A percentile compares a stretch with the other conserved stretches of the same genome.
phyloP scores from a whole-genome alignment of 2,329 filamentous ascomycete genomes.

The Fusarium robinianum region DNA sequence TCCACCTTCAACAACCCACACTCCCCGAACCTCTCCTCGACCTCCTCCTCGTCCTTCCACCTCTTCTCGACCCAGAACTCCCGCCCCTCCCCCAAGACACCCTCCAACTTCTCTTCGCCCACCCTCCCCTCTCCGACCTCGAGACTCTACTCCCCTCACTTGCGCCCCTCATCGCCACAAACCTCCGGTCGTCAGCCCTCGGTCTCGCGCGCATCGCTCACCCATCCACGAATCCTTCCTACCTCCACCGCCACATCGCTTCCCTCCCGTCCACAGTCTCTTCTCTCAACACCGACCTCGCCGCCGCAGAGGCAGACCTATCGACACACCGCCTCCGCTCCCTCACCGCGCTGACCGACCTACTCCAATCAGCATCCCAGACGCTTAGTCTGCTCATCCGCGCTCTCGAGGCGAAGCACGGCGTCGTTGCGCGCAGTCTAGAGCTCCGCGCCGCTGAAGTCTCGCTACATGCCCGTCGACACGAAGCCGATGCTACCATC shows the following conservation, averaged over 20 bases:
- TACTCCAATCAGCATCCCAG: slow-evolving; percentile 48
- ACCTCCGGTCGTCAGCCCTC: slow-evolving; percentile 55
- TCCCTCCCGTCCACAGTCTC: slow-evolving; percentile 49
- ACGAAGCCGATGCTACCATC: slow-evolving; percentile 45
- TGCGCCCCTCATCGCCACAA: slow-evolving; percentile 51
- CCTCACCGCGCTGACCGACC: slow-evolving; percentile 42
- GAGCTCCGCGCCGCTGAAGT: slow-evolving; percentile 55
- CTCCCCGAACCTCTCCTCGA: slow-evolving; percentile 55
- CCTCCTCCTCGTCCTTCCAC: slow-evolving; percentile 59
- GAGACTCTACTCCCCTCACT: slow-evolving; percentile 54
- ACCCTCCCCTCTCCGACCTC: slow-evolving; percentile 55
- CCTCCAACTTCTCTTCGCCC: slow-evolving; percentile 52
- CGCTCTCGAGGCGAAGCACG: slow-evolving; percentile 60
- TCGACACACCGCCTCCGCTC: slow-evolving; percentile 46
- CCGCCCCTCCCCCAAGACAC: slow-evolving; percentile 43
- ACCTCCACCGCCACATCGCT: slow-evolving; percentile 61
- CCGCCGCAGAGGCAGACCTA: slow-evolving; percentile 41
- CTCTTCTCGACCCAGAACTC: slow-evolving; percentile 48
- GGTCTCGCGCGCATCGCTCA: slow-evolving; percentile 53
- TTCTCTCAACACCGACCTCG: slow-evolving; percentile 43
- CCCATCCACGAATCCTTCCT: slow-evolving; percentile 58
- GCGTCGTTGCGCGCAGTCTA: slow-evolving; percentile 54
- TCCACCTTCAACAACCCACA: slow-evolving; percentile 21
- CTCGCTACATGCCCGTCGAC: slow-evolving; percentile 49
- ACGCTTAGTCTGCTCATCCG: slow-evolving; percentile 52